Conservation (phyloP, 805 yeast species). For the Candida boleticola region DNA sequence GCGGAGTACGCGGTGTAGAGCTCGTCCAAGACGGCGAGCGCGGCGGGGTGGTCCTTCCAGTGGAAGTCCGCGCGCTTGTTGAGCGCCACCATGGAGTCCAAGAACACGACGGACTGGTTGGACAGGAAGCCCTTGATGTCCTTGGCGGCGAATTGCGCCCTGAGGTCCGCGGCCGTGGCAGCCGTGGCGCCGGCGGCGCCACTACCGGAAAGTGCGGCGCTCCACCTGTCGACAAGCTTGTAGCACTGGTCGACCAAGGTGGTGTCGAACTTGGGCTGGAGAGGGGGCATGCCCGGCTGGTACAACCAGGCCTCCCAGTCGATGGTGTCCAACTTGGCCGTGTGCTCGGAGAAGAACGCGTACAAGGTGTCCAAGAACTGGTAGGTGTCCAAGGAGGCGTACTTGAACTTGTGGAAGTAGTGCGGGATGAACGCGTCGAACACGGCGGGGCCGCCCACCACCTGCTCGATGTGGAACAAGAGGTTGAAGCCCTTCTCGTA, state of each 20-base stretch:
- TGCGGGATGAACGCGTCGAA: conserved; percentile 80
- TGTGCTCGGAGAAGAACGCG: conserved; percentile 54
- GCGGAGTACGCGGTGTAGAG: conserved; percentile 40
- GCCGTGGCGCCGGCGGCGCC: conserved; percentile 13
- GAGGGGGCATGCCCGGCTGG: conserved; percentile 83
- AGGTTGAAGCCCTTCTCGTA: conserved; percentile 88
- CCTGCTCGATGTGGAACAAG: conserved; percentile 68
- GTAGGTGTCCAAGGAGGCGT: conserved; percentile 74
- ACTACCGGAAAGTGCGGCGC: conserved; percentile 25
- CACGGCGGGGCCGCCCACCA: conserved; percentile 58
- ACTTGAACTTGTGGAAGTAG: conserved; percentile 70
- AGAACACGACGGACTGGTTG: conserved; percentile 75
- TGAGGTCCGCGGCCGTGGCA: too few relatives aligned
- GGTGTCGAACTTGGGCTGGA: conserved; percentile 75
- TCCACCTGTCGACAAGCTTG: conserved; percentile 66
- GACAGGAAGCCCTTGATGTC: conserved; percentile 65
- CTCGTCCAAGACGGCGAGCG: conserved; percentile 31
- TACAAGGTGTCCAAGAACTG: conserved; percentile 76
- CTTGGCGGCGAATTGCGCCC: conserved; percentile 32
- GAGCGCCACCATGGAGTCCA: conserved; percentile 61
- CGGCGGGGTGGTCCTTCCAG: conserved; percentile 35
- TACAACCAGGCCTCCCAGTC: conserved; percentile 88
- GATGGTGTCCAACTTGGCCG: conserved; percentile 56
- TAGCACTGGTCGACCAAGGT: conserved; percentile 73
- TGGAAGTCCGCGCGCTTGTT: conserved; percentile 39